These are phyloP conservation scores for Beta vulgaris DNA, from an alignment of 148 eudicot species.

Conservation along the genomic window DNA sequence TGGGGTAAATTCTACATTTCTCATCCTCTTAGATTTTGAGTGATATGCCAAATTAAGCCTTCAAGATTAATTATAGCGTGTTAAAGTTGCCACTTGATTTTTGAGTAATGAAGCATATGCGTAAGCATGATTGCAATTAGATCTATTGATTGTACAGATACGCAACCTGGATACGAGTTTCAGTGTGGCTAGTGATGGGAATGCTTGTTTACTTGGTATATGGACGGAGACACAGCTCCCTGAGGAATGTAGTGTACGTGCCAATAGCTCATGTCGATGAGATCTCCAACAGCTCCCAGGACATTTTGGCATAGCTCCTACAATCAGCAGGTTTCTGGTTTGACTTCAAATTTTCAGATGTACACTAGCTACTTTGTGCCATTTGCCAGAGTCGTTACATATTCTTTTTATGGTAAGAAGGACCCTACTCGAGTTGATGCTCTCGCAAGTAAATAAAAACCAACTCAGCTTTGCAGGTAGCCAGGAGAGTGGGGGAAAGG, in stretches of 20 bases:
- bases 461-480: too few species aligned
- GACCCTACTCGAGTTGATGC: too few species aligned
- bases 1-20: constrained; percentile 43
- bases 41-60: neutral
- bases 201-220: constrained; percentile 49
- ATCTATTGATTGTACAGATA: constrained; percentile 30
- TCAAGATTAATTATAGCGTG: neutral
- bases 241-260: constrained; percentile 36
- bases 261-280: constrained; percentile 32
- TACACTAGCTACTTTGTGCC: neutral
- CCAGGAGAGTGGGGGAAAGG: too few species aligned
- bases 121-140: neutral
- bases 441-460: too few species aligned
- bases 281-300: constrained; percentile 24
- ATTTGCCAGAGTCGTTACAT: too few species aligned
- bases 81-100: neutral
- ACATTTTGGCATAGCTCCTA: constrained; percentile 22
- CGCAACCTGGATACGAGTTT: constrained; percentile 61
- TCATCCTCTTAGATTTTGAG: neutral
- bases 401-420: too few species aligned
- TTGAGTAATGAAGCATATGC: neutral
- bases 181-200: constrained; percentile 56
- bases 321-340: neutral
- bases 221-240: constrained; percentile 54
- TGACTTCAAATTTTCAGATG: neutral